These are phyloP conservation scores for Rhizopogon sp. DNA, from an alignment of 768 basidiomycete genomes.

Conservation along the genomic window DNA sequence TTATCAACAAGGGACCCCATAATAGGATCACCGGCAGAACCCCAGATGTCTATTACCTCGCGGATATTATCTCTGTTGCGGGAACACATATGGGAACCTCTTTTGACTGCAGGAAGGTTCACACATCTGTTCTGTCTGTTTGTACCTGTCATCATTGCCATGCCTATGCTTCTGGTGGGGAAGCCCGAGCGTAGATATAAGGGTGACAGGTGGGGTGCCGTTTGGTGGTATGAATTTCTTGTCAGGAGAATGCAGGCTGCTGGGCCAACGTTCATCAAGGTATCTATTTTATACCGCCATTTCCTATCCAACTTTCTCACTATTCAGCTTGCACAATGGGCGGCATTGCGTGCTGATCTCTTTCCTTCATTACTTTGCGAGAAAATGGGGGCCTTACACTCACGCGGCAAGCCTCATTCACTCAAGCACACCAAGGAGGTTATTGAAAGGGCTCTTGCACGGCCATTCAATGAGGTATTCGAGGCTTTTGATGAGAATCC, in stretches of 20 bases:
- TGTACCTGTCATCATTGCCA: conserved; percentile 76
- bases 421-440: conserved; percentile 74
- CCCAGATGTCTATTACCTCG: conserved; percentile 39
- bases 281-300: conserved; percentile 24
- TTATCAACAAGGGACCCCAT: conserved; percentile 20
- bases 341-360: conserved; percentile 89
- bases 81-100: conserved; percentile 72
- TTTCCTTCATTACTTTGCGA: conserved; percentile 87
- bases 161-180: conserved; percentile 80
- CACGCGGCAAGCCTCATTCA: conserved; percentile 78
- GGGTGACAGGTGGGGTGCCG: conserved; percentile 86
- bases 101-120: conserved; percentile 81
- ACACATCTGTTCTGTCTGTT: conserved; percentile 80
- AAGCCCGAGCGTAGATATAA: conserved; percentile 46
- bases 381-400: conserved; percentile 81
- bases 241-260: conserved; percentile 89
- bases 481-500: conserved; percentile 82
- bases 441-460: conserved; percentile 79
- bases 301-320: conserved; percentile 6
- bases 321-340: conserved; percentile 91
- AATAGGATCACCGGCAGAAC: conserved; percentile 70
- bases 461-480: conserved; percentile 84
- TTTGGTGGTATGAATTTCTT: conserved; percentile 96
- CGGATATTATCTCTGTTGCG: conserved; percentile 45
- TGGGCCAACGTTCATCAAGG: conserved; percentile 97